Base-by-base conservation (phyloP, 2,329 filamentous ascomycete genomes). In the Aspergillus sclerotialis region DNA sequence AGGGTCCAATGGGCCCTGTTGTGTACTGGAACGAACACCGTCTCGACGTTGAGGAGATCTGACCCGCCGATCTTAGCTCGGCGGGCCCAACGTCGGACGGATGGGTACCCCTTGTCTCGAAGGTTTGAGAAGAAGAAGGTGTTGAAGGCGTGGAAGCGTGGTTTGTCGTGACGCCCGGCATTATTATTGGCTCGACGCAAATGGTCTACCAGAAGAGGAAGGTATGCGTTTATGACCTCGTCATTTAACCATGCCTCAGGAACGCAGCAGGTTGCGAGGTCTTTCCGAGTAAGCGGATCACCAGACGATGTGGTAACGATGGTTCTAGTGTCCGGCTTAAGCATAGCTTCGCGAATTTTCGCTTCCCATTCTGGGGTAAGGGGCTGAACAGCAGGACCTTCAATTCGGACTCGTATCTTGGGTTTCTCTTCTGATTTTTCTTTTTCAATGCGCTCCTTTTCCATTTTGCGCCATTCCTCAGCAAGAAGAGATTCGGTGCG, bases 21-120 rank as follows among this genome's bases (percentile, higher is more conserved):
- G 40, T 71, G 67, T 19, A 72, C 60, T 0, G 68, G 68, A 12
- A 71, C 58, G 40, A 69, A 70, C 13, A 72, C 58, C 1, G 55
- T 61, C 33, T 71, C 63, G 13, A 68, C 63, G 25, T 65, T 48
- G 25, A 71, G 46, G n/a, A 72, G 50, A 25, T 43, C 44, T 28
- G 59, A 50, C 5, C 64, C 64, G n/a, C 58, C 63, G 33, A 72
- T 68, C 44, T 68, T 70, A n/a, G 62, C 64, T 23, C 65, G 60
- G 21, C 42, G 54, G 2, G 64, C 60, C 68, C 68, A 72, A 18
- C 67, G 56, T 28, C 50, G 32, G 7, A 67, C 61, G 17, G 49
- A 49, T 15, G 56, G 43, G 30, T 64, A 63, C 12, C 65, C 64
- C 31, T 60, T 61, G 15, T 65, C 59, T 5, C 55, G 52, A 5